These are phyloP conservation scores for Phaseolus coccineus DNA, from an alignment of 331 rosid species.

Conservation along the genomic window DNA sequence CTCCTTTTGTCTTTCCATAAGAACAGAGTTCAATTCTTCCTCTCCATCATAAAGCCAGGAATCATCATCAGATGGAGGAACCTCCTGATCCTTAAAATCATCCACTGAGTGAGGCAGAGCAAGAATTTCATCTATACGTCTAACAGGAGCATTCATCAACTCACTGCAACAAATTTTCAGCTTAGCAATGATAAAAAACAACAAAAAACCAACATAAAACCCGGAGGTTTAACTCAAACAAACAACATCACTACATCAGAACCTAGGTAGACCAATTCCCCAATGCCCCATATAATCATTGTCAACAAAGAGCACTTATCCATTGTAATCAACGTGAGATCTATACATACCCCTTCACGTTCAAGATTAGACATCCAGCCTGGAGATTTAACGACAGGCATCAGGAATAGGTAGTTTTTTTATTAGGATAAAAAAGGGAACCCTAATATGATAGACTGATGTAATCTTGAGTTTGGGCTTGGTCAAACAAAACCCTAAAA, in stretches of 20 bases:
- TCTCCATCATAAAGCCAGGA: constrained; percentile 91
- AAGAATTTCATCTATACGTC: constrained; percentile 87
- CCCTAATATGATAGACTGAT: neutral
- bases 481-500: neutral
- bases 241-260: neutral
- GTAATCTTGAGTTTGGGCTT: neutral
- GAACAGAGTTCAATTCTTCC: constrained; percentile 79
- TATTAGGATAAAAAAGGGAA: neutral
- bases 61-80: constrained; percentile 88
- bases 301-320: neutral
- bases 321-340: neutral
- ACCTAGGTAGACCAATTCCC: neutral
- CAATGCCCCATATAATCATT: neutral
- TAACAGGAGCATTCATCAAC: constrained; percentile 84
- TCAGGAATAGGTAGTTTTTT: neutral
- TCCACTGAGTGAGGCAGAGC: constrained; percentile 68
- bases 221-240: neutral
- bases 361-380: neutral
- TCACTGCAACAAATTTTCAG: constrained; percentile 66
- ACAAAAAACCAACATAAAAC: neutral
- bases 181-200: constrained; percentile 36
- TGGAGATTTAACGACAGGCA: neutral
- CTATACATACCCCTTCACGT: neutral
- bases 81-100: constrained; percentile 64
- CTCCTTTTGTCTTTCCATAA: constrained; percentile 90